phyloP scores from a whole-genome alignment of 1,284 basidiomycete genomes.

The Ustilago nuda region DNA sequence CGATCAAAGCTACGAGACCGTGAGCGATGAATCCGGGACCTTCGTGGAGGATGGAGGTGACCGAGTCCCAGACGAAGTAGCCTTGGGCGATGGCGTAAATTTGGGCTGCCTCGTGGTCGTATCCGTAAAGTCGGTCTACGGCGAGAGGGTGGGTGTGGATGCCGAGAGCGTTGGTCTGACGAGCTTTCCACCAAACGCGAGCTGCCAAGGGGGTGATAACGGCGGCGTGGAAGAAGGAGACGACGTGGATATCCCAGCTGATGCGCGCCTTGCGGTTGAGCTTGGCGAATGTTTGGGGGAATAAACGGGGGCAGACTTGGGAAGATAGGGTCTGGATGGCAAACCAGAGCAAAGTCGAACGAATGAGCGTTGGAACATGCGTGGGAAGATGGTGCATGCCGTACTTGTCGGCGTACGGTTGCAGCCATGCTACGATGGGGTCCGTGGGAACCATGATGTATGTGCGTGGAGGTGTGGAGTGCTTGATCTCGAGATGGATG shows the following conservation, averaged over 20 bases:
- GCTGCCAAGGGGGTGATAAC: conserved; percentile 59
- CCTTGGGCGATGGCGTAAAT: conserved; percentile 65
- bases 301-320: conserved; percentile 59
- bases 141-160: conserved; percentile 40
- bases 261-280: conserved; percentile 59
- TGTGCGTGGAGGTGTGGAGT: not conserved
- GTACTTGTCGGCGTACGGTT: conserved; percentile 53
- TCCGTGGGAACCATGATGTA: conserved; percentile 7
- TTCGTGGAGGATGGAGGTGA: conserved; percentile 66
- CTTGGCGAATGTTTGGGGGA: conserved; percentile 62
- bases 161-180: conserved; percentile 47
- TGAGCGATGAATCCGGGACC: conserved; percentile 70
- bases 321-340: conserved; percentile 65
- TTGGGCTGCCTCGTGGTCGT: conserved; percentile 55
- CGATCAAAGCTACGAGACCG: conserved; percentile 66
- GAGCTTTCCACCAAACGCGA: conserved; percentile 53
- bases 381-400: conserved; percentile 60
- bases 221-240: conserved; percentile 60
- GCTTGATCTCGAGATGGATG: not conserved
- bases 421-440: conserved; percentile 40
- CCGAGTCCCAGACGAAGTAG: conserved; percentile 67
- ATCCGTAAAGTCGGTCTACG: conserved; percentile 64
- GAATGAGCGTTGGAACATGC: conserved; percentile 62
- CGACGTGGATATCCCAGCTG: conserved; percentile 70
- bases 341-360: conserved; percentile 62